Evolutionary conservation across 257 asterid genomes (phyloP), one percentile per base, ranked within the genome.

Genomic region (Nicotiana noctiflora): DNA sequence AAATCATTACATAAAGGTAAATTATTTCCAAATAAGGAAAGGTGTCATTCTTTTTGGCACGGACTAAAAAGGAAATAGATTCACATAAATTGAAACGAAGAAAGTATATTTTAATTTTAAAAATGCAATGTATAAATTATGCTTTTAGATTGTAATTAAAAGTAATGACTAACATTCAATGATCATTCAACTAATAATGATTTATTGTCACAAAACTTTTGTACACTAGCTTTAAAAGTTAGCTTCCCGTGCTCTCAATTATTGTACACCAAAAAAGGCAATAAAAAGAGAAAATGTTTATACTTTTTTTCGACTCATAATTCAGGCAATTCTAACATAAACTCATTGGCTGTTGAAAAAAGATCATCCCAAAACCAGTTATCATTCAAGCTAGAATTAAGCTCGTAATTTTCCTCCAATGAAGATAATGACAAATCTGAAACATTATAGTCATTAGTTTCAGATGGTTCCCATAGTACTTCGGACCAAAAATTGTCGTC

Each of bases 401-500:
- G 27, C 25, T 74, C 40, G 25, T 74, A 49, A 74, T 74, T 25
- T 25, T 60, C 23, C 19, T 53, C 40, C 32, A 49, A 0, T 14
- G 37, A 17, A 46, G 27, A 25, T 6, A 23, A 31, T 44, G 52
- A 40, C 15, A 7, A 53, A 72, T 81, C 13, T 37, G 46, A 37
- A 61, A 21, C 3, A 57, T 46, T 53, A 14, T 64, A 23, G 70
- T 53, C 34, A 53, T 56, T 78, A n/a, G 62, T 4, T 6, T 59
- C 18, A 81, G 52, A 79, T 2, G 79, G 18, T 13, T 61, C 61
- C 79, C 79, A 74, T 49, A 82, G 57, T 18, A 82, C 84, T 10
- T 82, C 81, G 37, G 84, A 76, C 85, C 82, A 77, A 25, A 82
- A 77, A 44, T 59, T 29, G 8, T 55, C 79, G 63, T 77, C 82